Evolutionary conservation across 352 stramenopile genomes (phyloP).

Genomic region (Phytophthora boehmeriae): DNA sequence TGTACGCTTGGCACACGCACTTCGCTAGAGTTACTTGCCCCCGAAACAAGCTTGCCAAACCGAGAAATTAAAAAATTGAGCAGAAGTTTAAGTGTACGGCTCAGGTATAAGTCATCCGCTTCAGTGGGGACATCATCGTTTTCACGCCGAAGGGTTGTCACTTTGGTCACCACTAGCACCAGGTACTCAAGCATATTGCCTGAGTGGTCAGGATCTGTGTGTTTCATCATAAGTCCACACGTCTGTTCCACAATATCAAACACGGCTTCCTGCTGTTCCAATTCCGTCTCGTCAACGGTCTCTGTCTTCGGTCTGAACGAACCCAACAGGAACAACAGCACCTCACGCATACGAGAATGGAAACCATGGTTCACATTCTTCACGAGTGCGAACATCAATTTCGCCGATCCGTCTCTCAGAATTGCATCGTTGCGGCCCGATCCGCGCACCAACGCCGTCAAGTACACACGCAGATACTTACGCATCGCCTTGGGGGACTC

Average conservation of each 20-base stretch:
- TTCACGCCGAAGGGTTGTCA: conserved; percentile 34
- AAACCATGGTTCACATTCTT: conserved; percentile 88
- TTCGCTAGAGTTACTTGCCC: conserved; percentile 38
- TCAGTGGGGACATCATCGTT: conserved; percentile 26
- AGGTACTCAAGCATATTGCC: conserved; percentile 76
- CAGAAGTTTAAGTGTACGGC: conserved; percentile 65
- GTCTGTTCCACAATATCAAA: conserved; percentile 78
- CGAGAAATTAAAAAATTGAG: conserved; percentile 63
- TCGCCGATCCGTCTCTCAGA: conserved; percentile 87
- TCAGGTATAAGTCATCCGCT: conserved; percentile 69
- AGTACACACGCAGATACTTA: conserved; percentile 80
- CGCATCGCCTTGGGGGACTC: conserved; percentile 75
- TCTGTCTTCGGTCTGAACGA: conserved; percentile 65
- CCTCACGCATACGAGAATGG: conserved; percentile 84
- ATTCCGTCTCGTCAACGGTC: conserved; percentile 20
- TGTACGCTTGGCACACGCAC: conserved; percentile 52
- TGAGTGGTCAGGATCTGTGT: conserved; percentile 73
- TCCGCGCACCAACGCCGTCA: conserved; percentile 78
- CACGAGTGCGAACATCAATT: conserved; percentile 82
- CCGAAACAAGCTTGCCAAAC: conserved; percentile 53
- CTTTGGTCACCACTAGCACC: conserved; percentile 59
- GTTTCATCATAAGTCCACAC: conserved; percentile 72
- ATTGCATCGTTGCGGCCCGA: conserved; percentile 62
- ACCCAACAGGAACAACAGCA: conserved; percentile 73
- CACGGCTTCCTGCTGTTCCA: conserved; percentile 39